phyloP scores from a whole-genome alignment of 179 eudicot genomes.

The Silene noctiflora region DNA sequence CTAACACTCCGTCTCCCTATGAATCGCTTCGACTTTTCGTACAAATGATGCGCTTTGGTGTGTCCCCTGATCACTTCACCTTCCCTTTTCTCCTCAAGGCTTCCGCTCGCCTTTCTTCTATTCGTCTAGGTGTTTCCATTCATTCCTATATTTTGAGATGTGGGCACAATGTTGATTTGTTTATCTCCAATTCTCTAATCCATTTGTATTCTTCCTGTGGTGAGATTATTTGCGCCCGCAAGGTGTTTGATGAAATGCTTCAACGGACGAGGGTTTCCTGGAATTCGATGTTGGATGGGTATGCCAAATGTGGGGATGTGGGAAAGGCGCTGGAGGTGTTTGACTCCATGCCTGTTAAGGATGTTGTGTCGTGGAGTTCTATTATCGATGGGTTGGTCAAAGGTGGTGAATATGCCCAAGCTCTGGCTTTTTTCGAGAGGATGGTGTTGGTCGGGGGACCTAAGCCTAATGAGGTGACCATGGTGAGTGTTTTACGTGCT shows the following conservation, averaged over 20 bases:
- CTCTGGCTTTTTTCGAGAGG: constrained; percentile 48
- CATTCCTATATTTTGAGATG: constrained; percentile 38
- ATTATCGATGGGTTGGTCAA: constrained; percentile 77
- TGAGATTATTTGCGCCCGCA: constrained; percentile 38
- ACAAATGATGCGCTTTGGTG: constrained; percentile 46
- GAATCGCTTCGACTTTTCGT: constrained; percentile 40
- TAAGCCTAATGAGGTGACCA: constrained; percentile 69
- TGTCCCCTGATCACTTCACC: constrained; percentile 58
- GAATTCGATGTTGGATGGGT: constrained; percentile 72
- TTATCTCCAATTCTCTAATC: constrained; percentile 58
- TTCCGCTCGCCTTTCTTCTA: constrained; percentile 37
- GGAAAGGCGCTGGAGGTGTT: constrained; percentile 46
- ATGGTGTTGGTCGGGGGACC: constrained; percentile 43
- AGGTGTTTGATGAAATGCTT: constrained; percentile 69
- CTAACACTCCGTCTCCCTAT: constrained; percentile 39
- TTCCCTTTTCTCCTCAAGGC: constrained; percentile 71
- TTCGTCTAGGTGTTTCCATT: constrained; percentile 34
- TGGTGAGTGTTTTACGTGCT: constrained; percentile 78
- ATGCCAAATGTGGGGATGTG: constrained; percentile 65
- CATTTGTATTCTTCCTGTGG: constrained; percentile 58
- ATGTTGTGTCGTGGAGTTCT: constrained; percentile 81
- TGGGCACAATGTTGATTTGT: constrained; percentile 54
- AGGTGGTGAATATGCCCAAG: constrained; percentile 50
- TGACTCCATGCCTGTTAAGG: constrained; percentile 48
- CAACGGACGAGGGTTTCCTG: constrained; percentile 52